Conservation (phyloP, 116 monocot genomes). For the Phalaenopsis hybrid region DNA sequence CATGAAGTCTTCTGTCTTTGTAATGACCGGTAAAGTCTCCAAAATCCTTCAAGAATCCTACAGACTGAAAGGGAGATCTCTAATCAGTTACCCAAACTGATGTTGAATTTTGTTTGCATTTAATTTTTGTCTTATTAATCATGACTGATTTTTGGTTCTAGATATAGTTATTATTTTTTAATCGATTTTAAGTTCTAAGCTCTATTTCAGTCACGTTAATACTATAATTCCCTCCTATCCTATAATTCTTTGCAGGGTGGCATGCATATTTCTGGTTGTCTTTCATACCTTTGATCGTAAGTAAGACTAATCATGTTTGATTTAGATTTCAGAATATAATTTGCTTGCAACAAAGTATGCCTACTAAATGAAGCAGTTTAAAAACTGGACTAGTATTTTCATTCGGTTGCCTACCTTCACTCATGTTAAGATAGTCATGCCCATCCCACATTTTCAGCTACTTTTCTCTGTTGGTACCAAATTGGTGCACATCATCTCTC, state of each 20-base stretch:
- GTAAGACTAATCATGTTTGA: conserved; percentile 16
- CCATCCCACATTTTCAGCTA: conserved; percentile 12
- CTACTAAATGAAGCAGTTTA: neutral
- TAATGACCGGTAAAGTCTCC: no score
- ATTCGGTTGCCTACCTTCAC: neutral
- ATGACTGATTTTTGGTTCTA: no score
- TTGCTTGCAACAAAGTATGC: neutral
- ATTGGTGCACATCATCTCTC: conserved; percentile 39
- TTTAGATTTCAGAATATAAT: neutral
- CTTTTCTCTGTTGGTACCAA: conserved; percentile 42
- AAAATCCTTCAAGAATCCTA: no score
- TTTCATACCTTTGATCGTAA: conserved; percentile 83
- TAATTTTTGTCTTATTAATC: no score
- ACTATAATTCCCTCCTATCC: neutral
- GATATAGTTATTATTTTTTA: neutral
- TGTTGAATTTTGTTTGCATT: no score
- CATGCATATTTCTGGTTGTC: conserved; percentile 87
- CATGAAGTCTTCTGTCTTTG: no score
- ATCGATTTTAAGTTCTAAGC: neutral
- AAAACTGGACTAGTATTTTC: neutral
- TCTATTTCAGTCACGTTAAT: neutral
- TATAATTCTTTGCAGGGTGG: conserved; percentile 64
- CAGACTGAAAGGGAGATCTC: no score
- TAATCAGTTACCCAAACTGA: no score
- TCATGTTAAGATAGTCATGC: neutral